These are phyloP conservation scores for Tylopilus felleus DNA, from an alignment of 768 basidiomycete genomes.

Conservation along the genomic window DNA sequence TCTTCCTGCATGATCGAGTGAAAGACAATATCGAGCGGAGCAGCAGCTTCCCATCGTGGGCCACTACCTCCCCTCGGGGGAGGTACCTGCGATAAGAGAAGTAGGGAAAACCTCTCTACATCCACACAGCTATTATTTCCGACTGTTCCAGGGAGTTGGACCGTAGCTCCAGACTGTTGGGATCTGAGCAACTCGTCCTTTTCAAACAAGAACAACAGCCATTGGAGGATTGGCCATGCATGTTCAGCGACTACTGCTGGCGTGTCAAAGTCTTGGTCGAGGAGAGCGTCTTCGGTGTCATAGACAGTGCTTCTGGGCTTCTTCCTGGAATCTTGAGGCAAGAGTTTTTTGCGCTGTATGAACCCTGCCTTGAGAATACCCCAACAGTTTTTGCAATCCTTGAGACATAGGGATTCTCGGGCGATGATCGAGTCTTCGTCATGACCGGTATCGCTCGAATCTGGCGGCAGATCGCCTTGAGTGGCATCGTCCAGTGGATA, in stretches of 20 bases:
- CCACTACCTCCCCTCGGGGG: constrained; percentile 44
- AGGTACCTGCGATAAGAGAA: constrained; percentile 60
- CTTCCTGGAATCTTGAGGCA: constrained; percentile 20
- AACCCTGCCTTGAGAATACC: constrained; percentile 55
- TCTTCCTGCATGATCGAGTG: constrained; percentile 34
- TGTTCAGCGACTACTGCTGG: constrained; percentile 48
- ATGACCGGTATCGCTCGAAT: constrained; percentile 29
- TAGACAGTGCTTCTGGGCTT: constrained; percentile 32
- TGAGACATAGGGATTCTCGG: constrained; percentile 51
- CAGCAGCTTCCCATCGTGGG: constrained; percentile 54
- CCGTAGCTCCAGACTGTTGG: constrained; percentile 28
- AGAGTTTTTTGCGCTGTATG: constrained; percentile 35
- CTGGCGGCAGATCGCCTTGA: constrained; percentile 1
- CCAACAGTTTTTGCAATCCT: constrained; percentile 57
- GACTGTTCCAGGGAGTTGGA: constrained; percentile 1
- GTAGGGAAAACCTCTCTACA: constrained; percentile 44
- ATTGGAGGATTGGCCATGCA: constrained; percentile 71
- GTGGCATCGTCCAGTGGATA: constrained; percentile 32
- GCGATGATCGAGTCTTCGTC: constrained; percentile 57
- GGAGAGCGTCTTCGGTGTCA: constrained; percentile 27
- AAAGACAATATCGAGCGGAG: constrained; percentile 47
- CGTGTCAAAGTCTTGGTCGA: constrained; percentile 14
- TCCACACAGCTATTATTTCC: constrained; percentile 6
- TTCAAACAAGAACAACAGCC: constrained; percentile 66
- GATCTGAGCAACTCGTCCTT: constrained; percentile 49